Evolutionary conservation across 495 filamentous ascomycete genomes (phyloP).

Genomic region (Aspergillus heteromorphus): DNA sequence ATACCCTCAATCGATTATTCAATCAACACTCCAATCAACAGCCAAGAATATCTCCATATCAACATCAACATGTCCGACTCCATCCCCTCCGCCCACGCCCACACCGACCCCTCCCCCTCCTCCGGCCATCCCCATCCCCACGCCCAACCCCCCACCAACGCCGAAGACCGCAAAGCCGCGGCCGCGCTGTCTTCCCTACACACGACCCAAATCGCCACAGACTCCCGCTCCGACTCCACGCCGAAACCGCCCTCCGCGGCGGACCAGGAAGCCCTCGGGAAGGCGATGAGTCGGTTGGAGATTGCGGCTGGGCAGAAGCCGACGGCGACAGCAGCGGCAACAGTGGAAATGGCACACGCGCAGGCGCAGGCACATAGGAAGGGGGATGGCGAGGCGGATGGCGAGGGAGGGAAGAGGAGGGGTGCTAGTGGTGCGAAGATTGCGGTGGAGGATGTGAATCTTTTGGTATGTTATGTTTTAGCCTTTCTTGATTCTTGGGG

Average conservation of each 20-base stretch:
- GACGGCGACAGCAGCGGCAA: too few species aligned
- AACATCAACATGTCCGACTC: slow-evolving; percentile 49
- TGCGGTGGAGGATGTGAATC: slow-evolving; percentile 56
- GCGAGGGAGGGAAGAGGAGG: slow-evolving; percentile 39
- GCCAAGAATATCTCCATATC: too few species aligned
- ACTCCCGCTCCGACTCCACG: slow-evolving; percentile 33
- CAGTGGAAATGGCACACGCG: slow-evolving; percentile 13
- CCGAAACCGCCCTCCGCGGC: slow-evolving; percentile 45
- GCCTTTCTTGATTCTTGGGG: too few species aligned
- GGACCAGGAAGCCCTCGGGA: slow-evolving; percentile 75
- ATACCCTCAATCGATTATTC: too few species aligned
- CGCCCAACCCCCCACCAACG: slow-evolving; percentile 56
- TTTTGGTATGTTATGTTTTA: slow-evolving; percentile 62
- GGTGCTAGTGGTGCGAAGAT: slow-evolving; percentile 56
- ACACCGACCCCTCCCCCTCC: slow-evolving; percentile 43
- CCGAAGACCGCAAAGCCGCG: slow-evolving; percentile 88
- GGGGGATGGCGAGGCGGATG: too few species aligned
- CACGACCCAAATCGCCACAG: slow-evolving; percentile 47
- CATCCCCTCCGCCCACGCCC: slow-evolving; percentile 66
- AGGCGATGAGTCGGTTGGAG: slow-evolving; percentile 72
- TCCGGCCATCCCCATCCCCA: slow-evolving; percentile 49
- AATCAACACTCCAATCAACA: too few species aligned
- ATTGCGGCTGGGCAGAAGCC: slow-evolving; percentile 40
- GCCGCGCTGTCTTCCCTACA: slow-evolving; percentile 78
- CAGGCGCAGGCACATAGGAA: slow-evolving; percentile 19